These are phyloP conservation scores for Phytopythium helicoides DNA, from an alignment of 352 stramenopile genomes.

Conservation along the genomic window DNA sequence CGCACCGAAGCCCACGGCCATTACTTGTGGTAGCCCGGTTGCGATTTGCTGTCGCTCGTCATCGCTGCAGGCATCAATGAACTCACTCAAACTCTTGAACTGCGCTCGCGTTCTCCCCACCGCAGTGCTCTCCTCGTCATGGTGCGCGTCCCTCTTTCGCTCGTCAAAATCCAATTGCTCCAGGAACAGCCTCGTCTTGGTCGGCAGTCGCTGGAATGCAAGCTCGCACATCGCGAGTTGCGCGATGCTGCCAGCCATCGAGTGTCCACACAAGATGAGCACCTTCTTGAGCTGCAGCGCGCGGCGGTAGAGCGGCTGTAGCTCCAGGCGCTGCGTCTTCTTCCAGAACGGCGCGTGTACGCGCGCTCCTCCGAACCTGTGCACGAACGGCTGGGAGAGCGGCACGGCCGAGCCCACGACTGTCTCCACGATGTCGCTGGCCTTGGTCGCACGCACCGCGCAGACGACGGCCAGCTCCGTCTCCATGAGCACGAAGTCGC, in stretches of 20 bases:
- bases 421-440: conserved; percentile 61
- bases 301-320: conserved; percentile 37
- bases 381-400: conserved; percentile 60
- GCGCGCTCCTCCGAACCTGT: conserved; percentile 64
- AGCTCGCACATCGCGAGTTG: conserved; percentile 70
- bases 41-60: conserved; percentile 19
- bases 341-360: conserved; percentile 81
- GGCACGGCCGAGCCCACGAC: conserved; percentile 65
- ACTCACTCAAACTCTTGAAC: conserved; percentile 12
- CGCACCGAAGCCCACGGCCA: conserved; percentile 76
- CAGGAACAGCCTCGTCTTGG: conserved; percentile 30
- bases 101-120: conserved; percentile 11
- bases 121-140: conserved; percentile 11
- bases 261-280: conserved; percentile 73
- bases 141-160: conserved; percentile 31
- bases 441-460: conserved; percentile 52
- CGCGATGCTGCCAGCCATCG: conserved; percentile 73
- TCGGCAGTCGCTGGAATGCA: conserved; percentile 56
- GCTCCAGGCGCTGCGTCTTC: conserved; percentile 47
- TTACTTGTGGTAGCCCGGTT: conserved; percentile 38
- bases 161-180: conserved; percentile 52
- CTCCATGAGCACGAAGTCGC: conserved; percentile 59
- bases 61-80: conserved; percentile 18
- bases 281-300: conserved; percentile 44
- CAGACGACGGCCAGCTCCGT: conserved; percentile 60